phyloP scores from a whole-genome alignment of 2,329 filamentous ascomycete species.

The Talaromyces sp. region DNA sequence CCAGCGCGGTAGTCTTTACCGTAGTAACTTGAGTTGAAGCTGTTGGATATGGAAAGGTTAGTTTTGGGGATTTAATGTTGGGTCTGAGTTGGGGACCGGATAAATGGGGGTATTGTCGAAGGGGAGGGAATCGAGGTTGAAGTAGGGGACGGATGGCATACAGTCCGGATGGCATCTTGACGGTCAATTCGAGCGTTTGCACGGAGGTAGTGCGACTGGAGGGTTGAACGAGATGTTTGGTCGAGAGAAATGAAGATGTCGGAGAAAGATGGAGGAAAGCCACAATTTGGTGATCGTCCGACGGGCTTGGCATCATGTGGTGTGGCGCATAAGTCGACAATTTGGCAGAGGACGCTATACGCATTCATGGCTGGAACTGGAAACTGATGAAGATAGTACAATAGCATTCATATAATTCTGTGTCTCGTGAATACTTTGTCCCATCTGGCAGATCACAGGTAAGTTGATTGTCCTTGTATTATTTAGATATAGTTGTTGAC shows the following conservation, averaged over 20 bases:
- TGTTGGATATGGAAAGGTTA: conserved; percentile 25
- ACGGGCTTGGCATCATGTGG: conserved; percentile 17
- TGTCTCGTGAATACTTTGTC: background rate
- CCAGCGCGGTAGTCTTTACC: conserved; percentile 81
- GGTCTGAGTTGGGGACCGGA: background rate
- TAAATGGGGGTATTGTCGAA: background rate
- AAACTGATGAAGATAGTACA: too few species aligned
- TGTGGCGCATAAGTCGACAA: conserved; percentile 5
- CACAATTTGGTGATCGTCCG: conserved; percentile 7
- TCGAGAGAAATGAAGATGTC: background rate
- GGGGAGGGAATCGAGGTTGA: background rate
- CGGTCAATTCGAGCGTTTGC: background rate
- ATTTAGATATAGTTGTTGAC: too few species aligned
- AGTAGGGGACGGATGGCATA: conserved; percentile 14
- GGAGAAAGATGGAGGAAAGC: conserved; percentile 12
- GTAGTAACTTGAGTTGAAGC: conserved; percentile 81
- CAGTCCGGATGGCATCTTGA: conserved; percentile 26
- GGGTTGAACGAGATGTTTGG: background rate
- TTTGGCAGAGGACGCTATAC: background rate
- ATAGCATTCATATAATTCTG: too few species aligned
- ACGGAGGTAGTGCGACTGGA: background rate
- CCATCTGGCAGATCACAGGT: too few species aligned
- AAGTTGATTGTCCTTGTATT: too few species aligned
- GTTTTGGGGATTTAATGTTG: background rate
- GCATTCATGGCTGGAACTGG: too few species aligned